These are phyloP conservation scores for Coniophora puteana DNA, from an alignment of 1,284 basidiomycete genomes.

Conservation along the genomic window DNA sequence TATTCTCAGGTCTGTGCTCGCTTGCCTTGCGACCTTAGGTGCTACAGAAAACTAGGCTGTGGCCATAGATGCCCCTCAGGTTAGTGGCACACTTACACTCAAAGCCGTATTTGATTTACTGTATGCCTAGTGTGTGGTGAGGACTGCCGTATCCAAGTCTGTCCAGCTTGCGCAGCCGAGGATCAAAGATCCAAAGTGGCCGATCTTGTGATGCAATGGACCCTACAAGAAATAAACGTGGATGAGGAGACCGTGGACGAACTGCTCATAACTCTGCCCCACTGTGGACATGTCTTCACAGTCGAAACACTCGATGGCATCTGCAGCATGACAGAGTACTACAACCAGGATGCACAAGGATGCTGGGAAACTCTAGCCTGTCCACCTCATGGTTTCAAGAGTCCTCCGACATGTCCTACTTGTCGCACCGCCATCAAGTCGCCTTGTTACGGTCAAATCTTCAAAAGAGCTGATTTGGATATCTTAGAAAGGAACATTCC, in stretches of 20 bases:
- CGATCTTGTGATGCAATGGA: conserved; percentile 54
- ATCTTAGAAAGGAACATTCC: conserved; percentile 63
- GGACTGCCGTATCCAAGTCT: conserved; percentile 53
- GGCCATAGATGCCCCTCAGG: conserved; percentile 69
- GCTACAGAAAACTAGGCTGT: conserved; percentile 44
- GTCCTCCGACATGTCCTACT: conserved; percentile 51
- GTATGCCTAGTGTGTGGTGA: conserved; percentile 60
- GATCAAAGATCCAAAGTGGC: conserved; percentile 42
- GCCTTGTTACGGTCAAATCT: conserved; percentile 54
- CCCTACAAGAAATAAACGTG: conserved; percentile 46
- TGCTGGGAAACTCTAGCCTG: conserved; percentile 40
- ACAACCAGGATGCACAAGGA: conserved; percentile 32
- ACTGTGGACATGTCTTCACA: conserved; percentile 66
- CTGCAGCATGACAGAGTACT: conserved; percentile 51
- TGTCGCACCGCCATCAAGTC: conserved; percentile 49
- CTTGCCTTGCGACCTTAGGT: conserved; percentile 62
- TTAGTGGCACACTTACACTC: conserved; percentile 23
- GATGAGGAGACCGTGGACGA: conserved; percentile 43
- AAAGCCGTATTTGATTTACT: conserved; percentile 8
- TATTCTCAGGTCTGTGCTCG: conserved; percentile 57
- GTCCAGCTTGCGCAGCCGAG: conserved; percentile 45
- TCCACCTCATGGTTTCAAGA: conserved; percentile 38
- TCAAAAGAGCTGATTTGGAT: conserved; percentile 58
- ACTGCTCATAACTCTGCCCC: conserved; percentile 55
- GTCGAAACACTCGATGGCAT: conserved; percentile 68